Evolutionary conservation across 2,329 filamentous ascomycete genomes (phyloP).

Genomic region (Fusarium haematococcum): DNA sequence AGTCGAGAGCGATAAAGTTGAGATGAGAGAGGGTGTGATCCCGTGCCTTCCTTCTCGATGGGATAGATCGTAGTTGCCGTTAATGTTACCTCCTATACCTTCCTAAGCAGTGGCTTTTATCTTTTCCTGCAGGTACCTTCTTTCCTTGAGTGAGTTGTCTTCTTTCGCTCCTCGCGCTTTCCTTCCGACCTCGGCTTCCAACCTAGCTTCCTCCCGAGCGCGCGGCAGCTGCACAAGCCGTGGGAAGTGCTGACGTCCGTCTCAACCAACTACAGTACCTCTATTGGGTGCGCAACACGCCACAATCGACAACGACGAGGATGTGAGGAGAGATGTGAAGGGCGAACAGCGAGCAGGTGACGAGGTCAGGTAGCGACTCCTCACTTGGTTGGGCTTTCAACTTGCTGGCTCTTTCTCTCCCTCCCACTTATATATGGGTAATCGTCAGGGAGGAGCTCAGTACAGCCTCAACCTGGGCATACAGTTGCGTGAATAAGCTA

Average conservation of each 20-base stretch:
- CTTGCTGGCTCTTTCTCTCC: background rate
- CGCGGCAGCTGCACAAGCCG: background rate
- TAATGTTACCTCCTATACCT: background rate
- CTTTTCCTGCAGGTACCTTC: background rate
- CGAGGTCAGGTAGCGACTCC: background rate
- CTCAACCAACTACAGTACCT: background rate
- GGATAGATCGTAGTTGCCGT: constrained; percentile 9
- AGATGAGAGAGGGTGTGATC: constrained; percentile 9
- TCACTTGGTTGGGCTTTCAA: background rate
- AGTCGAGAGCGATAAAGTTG: constrained; percentile 2
- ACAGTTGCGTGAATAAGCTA: constrained; percentile 1
- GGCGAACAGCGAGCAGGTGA: background rate
- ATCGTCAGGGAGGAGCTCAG: background rate
- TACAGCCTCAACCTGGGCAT: background rate
- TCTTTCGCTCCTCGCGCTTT: background rate
- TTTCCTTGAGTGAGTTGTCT: background rate
- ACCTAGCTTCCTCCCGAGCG: background rate
- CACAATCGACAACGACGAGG: background rate
- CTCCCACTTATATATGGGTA: background rate
- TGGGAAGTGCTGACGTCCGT: constrained; percentile 1
- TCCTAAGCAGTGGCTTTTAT: background rate
- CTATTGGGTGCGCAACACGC: background rate
- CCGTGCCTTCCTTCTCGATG: constrained; percentile 5
- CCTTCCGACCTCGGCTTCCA: background rate
- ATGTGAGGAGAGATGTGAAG: background rate